Base-by-base conservation (phyloP, 495 filamentous ascomycete genomes). In the Daldinia bambusicola region DNA sequence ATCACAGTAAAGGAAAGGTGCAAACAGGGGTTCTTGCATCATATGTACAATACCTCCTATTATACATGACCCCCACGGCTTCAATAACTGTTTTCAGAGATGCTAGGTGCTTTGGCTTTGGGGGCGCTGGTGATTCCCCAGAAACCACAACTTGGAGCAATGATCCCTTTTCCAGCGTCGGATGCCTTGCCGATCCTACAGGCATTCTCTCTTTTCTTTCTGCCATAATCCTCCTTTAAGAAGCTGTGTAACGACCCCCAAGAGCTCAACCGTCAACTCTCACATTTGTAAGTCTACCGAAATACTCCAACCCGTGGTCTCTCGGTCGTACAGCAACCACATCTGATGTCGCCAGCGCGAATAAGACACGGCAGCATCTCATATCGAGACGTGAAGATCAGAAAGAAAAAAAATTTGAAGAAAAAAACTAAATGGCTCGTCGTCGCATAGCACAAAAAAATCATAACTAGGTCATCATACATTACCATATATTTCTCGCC, bases 11-110 rank as follows among this genome's bases (percentile, higher is more conserved):
- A 48, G 43, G 16, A 22, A 48, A 48, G 4, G 9, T 22, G 18
- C 20, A 48, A 48, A 22, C 43, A 48, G 18, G 43, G 43, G 8
- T 48, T 3, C 43, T 48, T 20, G 18, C 9, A 22, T 20, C 20
- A 48, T 22, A n/a, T 8, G 16, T 20, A 36, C 6, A 1, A 1
- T 43, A 43, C 16, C 8, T 43, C 40, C 34, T 36, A 4, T 0
- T 4, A 53, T 18, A 53, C 22, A 53, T 73, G 70, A 73, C 70
- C 70, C 70, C 70, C 70, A 69, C 70, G 61, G 20, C 51, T 26
- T 69, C 66, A 61, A 65, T 69, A 45, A 58, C 61, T 68, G 34
- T 68, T 69, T 40, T 41, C 48, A 36, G 20, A 60, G 51, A 57
- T 59, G 48, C 52, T 51, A 32, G 34, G 32, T 55, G 14, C 36